Evolutionary conservation across 306 rosid genomes (phyloP), one percentile per base, ranked within the genome.

Genomic region (Prunus armeniaca): DNA sequence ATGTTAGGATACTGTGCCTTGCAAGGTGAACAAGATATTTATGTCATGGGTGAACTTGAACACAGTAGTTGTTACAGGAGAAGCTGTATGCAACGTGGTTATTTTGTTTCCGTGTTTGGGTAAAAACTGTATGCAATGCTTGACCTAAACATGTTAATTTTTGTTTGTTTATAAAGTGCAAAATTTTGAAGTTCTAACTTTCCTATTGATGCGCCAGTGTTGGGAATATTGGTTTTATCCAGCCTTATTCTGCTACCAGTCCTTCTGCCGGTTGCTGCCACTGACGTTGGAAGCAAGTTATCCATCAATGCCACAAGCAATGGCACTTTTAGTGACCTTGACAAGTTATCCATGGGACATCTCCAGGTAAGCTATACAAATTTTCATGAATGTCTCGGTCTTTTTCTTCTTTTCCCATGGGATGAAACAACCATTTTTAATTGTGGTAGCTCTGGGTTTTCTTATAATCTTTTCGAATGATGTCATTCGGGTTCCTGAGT

Each of bases 221-320:
- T 96, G 81, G 83, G 85, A 45, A 96, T 96, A 79, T 82, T 93
- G 66, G 80, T 88, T 63, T 22, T 88, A 32, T 89, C 89, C 28
- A 96, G 98, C 73, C 4, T 93, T 58, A 69, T 93, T 66, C 89
- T 96, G 86, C 87, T 96, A 56, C 97, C 98, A 10, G 79, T 85
- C 73, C 99, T 96, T 30, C 91, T 96, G 69, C 96, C 99, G 0
- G 73, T 93, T 82, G 84, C 97, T 76, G 81, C 69, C 69, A 96
- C 99, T 5, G 96, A 83, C 47, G 14, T 70, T 49, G 87, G 64
- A 45, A 72, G 28, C 32, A 74, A 52, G 78, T 8, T 10, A 18
- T 19, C 52, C 54, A 3, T n/a, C 22, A 22, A 30, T 41, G 67
- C 83, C 58, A 71, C 79, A 30, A 92, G 95, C 85, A 81, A 69